phyloP scores from a whole-genome alignment of 352 stramenopile genomes.

The Globisporangium carolinianum region DNA sequence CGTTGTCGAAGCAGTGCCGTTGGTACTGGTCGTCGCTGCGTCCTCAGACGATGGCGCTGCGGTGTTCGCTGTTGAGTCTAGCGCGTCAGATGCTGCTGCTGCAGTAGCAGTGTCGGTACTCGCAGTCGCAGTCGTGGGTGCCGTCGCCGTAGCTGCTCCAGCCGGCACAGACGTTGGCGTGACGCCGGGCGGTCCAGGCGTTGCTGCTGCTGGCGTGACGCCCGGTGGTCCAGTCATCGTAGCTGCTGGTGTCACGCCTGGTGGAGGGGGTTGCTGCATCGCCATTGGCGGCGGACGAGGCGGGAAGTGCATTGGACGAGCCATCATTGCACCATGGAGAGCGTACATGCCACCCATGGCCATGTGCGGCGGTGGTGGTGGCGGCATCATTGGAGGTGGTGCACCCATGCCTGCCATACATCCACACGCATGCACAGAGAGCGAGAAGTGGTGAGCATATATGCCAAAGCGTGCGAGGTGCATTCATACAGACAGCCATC shows the following conservation, averaged over 20 bases:
- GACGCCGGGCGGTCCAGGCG: background rate
- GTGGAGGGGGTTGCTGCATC: background rate
- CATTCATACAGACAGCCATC: background rate
- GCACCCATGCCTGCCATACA: background rate
- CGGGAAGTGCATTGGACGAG: slow-evolving; percentile 1
- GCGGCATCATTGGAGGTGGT: slow-evolving; percentile 1
- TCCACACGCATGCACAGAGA: background rate
- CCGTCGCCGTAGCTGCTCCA: slow-evolving; percentile 4
- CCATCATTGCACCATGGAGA: background rate
- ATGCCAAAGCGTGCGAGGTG: too few relatives aligned
- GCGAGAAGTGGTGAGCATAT: background rate
- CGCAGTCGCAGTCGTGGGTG: background rate
- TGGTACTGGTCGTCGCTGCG: background rate
- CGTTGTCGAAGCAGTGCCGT: background rate
- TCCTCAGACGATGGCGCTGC: background rate
- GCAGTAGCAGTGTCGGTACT: too few relatives aligned
- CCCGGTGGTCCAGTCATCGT: background rate
- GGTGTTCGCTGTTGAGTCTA: too few relatives aligned
- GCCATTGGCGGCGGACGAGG: background rate
- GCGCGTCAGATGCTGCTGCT: too few relatives aligned
- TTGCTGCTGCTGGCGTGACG: background rate
- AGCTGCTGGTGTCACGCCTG: background rate
- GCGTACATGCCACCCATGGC: background rate
- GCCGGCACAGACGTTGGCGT: background rate
- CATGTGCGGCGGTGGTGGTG: background rate